Percentiles rank a stretch among this genome's conserved stretches.
Conservation (phyloP, 2,329 filamentous ascomycete genomes). For the Cercospora citrullina region DNA sequence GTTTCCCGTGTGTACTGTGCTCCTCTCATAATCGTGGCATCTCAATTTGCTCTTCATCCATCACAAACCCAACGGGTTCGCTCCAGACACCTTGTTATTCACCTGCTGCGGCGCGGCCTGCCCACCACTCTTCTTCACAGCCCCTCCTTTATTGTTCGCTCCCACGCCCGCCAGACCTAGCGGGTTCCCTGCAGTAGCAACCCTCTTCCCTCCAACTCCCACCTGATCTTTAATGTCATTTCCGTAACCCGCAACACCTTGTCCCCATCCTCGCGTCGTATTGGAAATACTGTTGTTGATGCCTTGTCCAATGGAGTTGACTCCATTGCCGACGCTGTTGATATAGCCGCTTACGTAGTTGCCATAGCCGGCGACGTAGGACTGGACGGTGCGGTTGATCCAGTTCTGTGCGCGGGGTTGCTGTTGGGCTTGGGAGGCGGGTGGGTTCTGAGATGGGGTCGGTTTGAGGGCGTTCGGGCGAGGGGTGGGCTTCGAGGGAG, state of each 20-base stretch:
- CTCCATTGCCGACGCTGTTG: conserved; percentile 47
- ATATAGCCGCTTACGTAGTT: conserved; percentile 48
- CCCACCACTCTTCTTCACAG: conserved; percentile 32
- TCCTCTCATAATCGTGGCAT: background rate
- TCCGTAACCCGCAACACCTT: conserved; percentile 51
- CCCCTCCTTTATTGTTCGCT: conserved; percentile 12
- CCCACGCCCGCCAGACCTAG: conserved; percentile 43
- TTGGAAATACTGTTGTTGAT: conserved; percentile 47
- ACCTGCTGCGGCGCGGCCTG: conserved; percentile 15
- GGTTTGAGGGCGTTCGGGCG: conserved; percentile 13
- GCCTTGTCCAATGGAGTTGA: conserved; percentile 50
- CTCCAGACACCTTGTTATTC: conserved; percentile 37
- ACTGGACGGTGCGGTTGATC: conserved; percentile 49
- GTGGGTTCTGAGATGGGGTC: conserved; percentile 20
- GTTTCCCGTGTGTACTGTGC: background rate
- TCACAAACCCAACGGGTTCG: conserved; percentile 47
- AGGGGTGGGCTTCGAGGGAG: conserved; percentile 14
- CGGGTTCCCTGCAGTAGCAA: conserved; percentile 49
- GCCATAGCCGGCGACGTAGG: conserved; percentile 46
- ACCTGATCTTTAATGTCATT: conserved; percentile 53
- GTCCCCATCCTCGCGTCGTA: conserved; percentile 49
- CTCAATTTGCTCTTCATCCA: background rate
- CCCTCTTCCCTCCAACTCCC: conserved; percentile 46
- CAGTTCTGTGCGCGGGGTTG: conserved; percentile 42
- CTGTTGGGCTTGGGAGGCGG: conserved; percentile 8